Percentiles rank a stretch among this genome's conserved stretches.
Evolutionary conservation across 1,139 yeast genomes (phyloP).

Genomic region (Hansenula anomala): DNA sequence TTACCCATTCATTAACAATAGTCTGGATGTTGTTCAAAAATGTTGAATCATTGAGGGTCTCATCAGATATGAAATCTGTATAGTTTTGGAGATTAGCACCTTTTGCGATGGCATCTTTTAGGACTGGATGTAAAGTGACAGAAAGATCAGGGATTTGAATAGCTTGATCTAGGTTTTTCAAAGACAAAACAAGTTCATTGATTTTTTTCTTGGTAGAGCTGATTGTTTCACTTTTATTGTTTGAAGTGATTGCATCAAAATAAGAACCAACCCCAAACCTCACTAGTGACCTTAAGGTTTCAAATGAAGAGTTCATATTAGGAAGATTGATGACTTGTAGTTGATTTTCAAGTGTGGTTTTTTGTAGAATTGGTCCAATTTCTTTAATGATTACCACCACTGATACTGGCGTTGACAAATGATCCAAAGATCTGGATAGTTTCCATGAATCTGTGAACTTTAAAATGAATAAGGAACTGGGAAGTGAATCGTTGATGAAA

Average conservation of each 20-base stretch:
- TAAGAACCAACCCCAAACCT: slow-evolving; percentile 50
- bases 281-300: slow-evolving; percentile 54
- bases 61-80: slow-evolving; percentile 29
- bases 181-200: slow-evolving; percentile 61
- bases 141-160: slow-evolving; percentile 65
- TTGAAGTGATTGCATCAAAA: slow-evolving; percentile 37
- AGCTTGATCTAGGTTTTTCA: slow-evolving; percentile 65
- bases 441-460: slow-evolving; percentile 15
- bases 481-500: slow-evolving; percentile 20
- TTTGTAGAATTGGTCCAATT: slow-evolving; percentile 29
- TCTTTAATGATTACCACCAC: slow-evolving; percentile 40
- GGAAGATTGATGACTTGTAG: slow-evolving; percentile 33
- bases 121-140: slow-evolving; percentile 47
- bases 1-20: slow-evolving; percentile 70
- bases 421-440: slow-evolving; percentile 8
- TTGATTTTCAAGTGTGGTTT: slow-evolving; percentile 33
- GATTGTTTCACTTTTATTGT: slow-evolving; percentile 31
- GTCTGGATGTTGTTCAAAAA: slow-evolving; percentile 64
- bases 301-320: slow-evolving; percentile 30
- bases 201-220: slow-evolving; percentile 55
- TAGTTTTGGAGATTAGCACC: slow-evolving; percentile 26
- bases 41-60: slow-evolving; percentile 41
- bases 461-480: slow-evolving; percentile 24
- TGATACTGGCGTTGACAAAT: slow-evolving; percentile 7
- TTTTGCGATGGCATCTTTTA: slow-evolving; percentile 35